Evolutionary conservation across 495 filamentous ascomycete genomes (phyloP), one percentile per base, ranked within the genome.

Genomic region (Neurospora sp.): DNA sequence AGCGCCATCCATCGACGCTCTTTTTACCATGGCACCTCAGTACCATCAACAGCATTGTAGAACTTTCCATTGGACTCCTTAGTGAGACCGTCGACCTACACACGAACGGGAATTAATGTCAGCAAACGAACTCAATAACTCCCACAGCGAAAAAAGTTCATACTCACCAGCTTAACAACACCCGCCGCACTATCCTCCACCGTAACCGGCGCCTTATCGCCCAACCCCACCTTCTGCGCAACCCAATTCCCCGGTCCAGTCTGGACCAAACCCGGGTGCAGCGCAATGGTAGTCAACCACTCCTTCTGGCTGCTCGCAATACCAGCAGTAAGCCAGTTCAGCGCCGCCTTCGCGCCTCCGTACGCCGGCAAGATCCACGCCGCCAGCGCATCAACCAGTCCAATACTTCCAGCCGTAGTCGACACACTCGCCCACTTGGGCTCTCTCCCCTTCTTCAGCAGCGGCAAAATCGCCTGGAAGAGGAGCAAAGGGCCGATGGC

Each of bases 251-350:
- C 53, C 6, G 53, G 53, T 18, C 53, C 53, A 1, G 53, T 61
- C 53, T 65, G 53, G 14, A 65, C 53, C 53, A 65, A 4, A 0
- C 53, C 53, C 53, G 53, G 53, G 53, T 65, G 53, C 53, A 65
- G 14, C 53, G 53, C 53, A 65, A 65, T 65, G 14, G 53, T 18
- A 18, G 53, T 65, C 27, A 65, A 9, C 53, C 53, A 65, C 53
- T 65, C 53, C 53, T 65, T 65, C 53, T 65, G 53, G 14, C 53
- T 65, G 27, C 53, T 35, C 53, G 53, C 53, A 65, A 65, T 65
- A 35, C 27, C 53, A 65, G 53, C 53, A 0, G 76, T 76, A 35
- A 73, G 53, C 76, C 76, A 78, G 44, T 78, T 76, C 68, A 78
- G n/a, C 31, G 69, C 74, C 8, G 71, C 74, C 65, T 78, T 78